Conservation (phyloP, 306 rosid genomes). For the Rosa rugosa region DNA sequence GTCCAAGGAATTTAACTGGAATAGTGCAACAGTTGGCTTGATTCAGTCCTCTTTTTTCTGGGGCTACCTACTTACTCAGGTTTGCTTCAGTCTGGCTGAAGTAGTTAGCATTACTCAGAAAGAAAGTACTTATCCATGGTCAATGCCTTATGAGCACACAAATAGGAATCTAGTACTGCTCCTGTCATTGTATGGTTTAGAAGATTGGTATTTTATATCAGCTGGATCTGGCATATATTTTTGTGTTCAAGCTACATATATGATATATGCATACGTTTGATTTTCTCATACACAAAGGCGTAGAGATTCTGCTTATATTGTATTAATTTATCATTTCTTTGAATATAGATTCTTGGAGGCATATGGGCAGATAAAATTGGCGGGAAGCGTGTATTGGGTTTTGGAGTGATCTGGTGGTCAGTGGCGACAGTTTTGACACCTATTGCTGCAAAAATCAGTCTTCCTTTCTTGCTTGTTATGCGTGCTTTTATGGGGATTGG, state of each 20-base stretch:
- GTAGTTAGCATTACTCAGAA: slow-evolving; percentile 17
- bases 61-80: slow-evolving; percentile 98
- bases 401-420: slow-evolving; percentile 98
- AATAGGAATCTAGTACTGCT: slow-evolving; percentile 2
- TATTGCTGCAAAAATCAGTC: slow-evolving; percentile 83
- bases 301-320: slow-evolving; percentile 7
- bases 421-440: slow-evolving; percentile 87
- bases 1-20: slow-evolving; percentile 90
- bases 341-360: slow-evolving; percentile 78
- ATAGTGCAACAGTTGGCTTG: slow-evolving; percentile 91
- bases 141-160: slow-evolving; percentile 14
- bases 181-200: not conserved
- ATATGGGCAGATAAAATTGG: slow-evolving; percentile 99
- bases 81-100: slow-evolving; percentile 28
- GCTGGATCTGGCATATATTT: slow-evolving; percentile 9
- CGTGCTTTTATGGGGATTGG: slow-evolving; percentile 97
- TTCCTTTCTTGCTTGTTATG: slow-evolving; percentile 79
- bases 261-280: not conserved
- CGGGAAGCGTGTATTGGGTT: slow-evolving; percentile 87
- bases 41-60: slow-evolving; percentile 97
- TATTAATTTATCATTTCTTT: slow-evolving; percentile 19
- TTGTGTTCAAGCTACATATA: slow-evolving; percentile 18
- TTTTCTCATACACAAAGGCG: slow-evolving; percentile 7
- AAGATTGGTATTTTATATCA: not conserved
- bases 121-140: slow-evolving; percentile 4